phyloP scores from a whole-genome alignment of 495 filamentous ascomycete genomes.

The Aspergillus ellipticus region DNA sequence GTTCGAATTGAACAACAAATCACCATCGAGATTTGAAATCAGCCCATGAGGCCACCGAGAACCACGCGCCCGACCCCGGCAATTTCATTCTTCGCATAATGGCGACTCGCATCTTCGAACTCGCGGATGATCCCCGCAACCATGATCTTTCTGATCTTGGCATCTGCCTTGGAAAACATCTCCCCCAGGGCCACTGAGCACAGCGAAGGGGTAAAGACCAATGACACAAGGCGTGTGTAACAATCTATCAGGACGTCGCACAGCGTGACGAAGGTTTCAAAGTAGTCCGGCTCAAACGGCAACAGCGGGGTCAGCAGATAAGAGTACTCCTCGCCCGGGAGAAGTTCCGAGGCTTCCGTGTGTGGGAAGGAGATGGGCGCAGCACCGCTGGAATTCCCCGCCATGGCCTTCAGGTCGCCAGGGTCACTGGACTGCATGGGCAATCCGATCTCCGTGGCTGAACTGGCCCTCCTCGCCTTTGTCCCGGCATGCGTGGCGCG shows the following conservation, averaged over 20 bases:
- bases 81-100: conserved; percentile 72
- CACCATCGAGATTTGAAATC: conserved; percentile 28
- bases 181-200: conserved; percentile 66
- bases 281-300: conserved; percentile 96
- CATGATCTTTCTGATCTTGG: conserved; percentile 78
- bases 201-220: conserved; percentile 64
- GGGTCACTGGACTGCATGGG: conserved; percentile 55
- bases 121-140: conserved; percentile 81
- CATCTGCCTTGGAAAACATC: conserved; percentile 85
- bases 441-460: conserved; percentile 60
- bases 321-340: conserved; percentile 75
- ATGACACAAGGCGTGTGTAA: conserved; percentile 70
- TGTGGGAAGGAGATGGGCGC: conserved; percentile 30
- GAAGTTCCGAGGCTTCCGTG: conserved; percentile 51
- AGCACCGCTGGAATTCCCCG: conserved; percentile 20
- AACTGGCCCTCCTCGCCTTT: conserved; percentile 71
- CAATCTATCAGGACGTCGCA: conserved; percentile 94
- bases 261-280: conserved; percentile 93
- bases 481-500: conserved; percentile 55
- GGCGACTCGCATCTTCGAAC: conserved; percentile 82
- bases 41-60: conserved; percentile 81
- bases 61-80: conserved; percentile 83
- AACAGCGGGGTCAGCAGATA: conserved; percentile 86
- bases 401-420: conserved; percentile 45
- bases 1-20: too few species aligned